Evolutionary conservation across 352 stramenopile species (phyloP).

Genomic region (Phytophthora brassicae): DNA sequence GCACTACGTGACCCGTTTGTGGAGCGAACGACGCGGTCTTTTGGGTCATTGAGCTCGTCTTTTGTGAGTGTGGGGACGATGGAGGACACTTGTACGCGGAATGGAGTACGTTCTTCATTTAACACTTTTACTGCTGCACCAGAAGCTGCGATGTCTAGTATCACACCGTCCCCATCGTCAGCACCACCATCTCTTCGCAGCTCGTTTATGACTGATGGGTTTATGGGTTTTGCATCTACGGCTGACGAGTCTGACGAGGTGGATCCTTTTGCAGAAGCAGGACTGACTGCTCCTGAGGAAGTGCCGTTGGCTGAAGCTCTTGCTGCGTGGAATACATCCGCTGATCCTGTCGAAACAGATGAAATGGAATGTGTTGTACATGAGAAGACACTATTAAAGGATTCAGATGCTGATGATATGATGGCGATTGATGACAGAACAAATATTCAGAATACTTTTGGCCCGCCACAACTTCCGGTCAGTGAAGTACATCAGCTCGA

Average conservation of each 20-base stretch:
- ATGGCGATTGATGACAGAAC: not conserved
- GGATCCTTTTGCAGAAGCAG: conserved; percentile 38
- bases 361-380: too few relatives aligned
- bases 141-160: not conserved
- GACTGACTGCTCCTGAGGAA: conserved; percentile 24
- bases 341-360: not conserved
- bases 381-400: too few relatives aligned
- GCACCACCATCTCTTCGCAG: conserved; percentile 33
- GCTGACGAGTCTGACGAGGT: conserved; percentile 19
- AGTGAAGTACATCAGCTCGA: not conserved
- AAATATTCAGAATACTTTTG: not conserved
- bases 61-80: conserved; percentile 26
- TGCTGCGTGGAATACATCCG: conserved; percentile 24
- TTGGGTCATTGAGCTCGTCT: conserved; percentile 31
- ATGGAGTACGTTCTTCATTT: conserved; percentile 11
- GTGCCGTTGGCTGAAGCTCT: conserved; percentile 32
- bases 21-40: conserved; percentile 28
- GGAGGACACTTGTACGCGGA: conserved; percentile 7
- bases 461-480: not conserved
- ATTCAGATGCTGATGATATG: not conserved
- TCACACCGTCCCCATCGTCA: conserved; percentile 20
- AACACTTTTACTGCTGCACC: conserved; percentile 17
- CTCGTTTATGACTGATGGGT: conserved; percentile 30
- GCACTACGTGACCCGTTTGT: conserved; percentile 11
- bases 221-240: conserved; percentile 19